Base-by-base conservation (phyloP, 2,329 filamentous ascomycete species). In the Fonsecaea pedrosoi region DNA sequence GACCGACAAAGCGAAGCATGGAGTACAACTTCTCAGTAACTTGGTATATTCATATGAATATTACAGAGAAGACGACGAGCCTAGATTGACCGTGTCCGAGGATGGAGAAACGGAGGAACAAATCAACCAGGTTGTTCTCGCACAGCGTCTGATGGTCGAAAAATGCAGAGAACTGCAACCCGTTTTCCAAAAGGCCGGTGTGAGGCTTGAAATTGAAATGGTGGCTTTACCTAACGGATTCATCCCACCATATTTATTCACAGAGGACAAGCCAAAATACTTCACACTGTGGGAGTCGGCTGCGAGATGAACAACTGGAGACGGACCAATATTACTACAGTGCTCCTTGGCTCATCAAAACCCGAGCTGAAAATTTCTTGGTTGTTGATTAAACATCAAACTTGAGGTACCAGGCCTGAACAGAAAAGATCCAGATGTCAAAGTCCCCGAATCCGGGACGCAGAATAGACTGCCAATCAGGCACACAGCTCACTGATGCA, bases 181-280 rank as follows among this genome's bases (percentile, higher is more conserved):
- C 12, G 57, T 66, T 15, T 70, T 67, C 48, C 64, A 65, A 15
- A 69, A 64, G 50, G 60, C 62, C 32, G 62, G 62, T 7, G 69
- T 69, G 37, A 65, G 64, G 48, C 63, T 69, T 35, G 67, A 64
- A 38, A 66, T 72, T 32, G 67, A 72, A 45, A 65, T 68, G 69
- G 65, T 69, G 3, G 66, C 65, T n/a, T 42, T 72, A 38, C 70
- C 70, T 5, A 69, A 67, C 34, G 71, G 71, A 5, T 73, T 70
- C 45, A 73, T 73, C 32, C 71, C 71, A n/a, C 71, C 71, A n/a
- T 73, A 73, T 56, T 56, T 73, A 42, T 70, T 66, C 61, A 62
- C 65, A 32, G 71, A 73, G 59, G 70, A 73, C 12, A 68, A 68
- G 55, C 71, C 71, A 15, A 69, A 12, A 48, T 54, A 21, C 18